These are phyloP conservation scores for Puccinellia tenuiflora DNA, from an alignment of 176 grass and related monocot genomes.

Conservation along the genomic window DNA sequence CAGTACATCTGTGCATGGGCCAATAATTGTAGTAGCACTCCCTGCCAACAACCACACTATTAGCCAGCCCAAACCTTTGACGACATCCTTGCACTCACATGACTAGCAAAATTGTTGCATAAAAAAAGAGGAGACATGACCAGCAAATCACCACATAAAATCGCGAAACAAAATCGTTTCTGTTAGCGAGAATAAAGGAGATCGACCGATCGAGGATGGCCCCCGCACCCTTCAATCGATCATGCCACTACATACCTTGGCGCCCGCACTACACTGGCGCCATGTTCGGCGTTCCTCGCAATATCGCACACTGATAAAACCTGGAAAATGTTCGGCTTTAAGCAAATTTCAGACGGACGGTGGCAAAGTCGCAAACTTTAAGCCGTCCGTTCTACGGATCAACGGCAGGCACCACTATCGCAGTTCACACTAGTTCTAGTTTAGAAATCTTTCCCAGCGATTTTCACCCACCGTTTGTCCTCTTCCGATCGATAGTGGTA, in stretches of 20 bases:
- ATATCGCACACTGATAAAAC: neutral
- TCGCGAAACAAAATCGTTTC: neutral
- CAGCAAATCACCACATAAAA: neutral
- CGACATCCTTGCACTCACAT: conserved; percentile 19
- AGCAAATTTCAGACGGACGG: too few species aligned
- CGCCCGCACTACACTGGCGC: too few species aligned
- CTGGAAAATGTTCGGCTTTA: neutral
- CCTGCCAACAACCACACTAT: neutral
- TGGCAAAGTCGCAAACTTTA: too few species aligned
- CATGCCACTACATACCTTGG: neutral
- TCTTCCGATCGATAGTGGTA: neutral
- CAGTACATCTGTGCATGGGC: neutral
- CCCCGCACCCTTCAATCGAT: neutral
- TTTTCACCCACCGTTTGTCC: neutral
- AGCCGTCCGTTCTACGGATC: neutral
- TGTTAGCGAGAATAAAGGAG: neutral
- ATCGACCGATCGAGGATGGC: neutral
- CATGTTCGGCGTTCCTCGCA: neutral
- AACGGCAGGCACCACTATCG: neutral
- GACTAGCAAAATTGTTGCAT: neutral
- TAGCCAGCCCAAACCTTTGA: neutral
- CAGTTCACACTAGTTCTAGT: neutral
- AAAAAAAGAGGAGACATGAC: neutral
- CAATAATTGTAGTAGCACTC: conserved; percentile 15
- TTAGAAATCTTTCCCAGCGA: neutral